Percentiles rank a stretch among this genome's conserved stretches.
Evolutionary conservation across 768 basidiomycete genomes (phyloP).

Genomic region (Lentinus brumalis): DNA sequence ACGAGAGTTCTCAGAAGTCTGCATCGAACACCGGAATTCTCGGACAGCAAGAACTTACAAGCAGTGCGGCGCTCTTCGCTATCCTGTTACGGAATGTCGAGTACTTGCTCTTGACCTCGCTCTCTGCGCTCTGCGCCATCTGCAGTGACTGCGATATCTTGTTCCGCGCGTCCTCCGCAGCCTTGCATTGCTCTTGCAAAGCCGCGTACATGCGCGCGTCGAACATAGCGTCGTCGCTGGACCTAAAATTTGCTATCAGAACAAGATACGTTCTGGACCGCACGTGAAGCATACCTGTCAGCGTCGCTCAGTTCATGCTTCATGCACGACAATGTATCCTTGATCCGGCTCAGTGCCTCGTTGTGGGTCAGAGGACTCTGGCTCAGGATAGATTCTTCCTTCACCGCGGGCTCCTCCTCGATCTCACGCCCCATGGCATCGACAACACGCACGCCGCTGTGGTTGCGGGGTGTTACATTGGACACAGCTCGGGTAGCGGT

Average conservation of each 20-base stretch:
- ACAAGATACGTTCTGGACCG: not conserved
- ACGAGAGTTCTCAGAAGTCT: not conserved
- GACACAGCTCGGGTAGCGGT: slow-evolving; percentile 7
- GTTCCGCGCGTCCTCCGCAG: slow-evolving; percentile 52
- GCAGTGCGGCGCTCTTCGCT: slow-evolving; percentile 32
- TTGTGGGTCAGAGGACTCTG: slow-evolving; percentile 39
- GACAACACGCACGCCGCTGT: slow-evolving; percentile 55
- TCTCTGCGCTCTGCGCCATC: slow-evolving; percentile 37
- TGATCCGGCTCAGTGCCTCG: slow-evolving; percentile 60
- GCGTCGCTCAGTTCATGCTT: slow-evolving; percentile 55
- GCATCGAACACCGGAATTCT: not conserved
- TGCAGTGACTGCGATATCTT: slow-evolving; percentile 46
- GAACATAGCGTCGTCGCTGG: slow-evolving; percentile 41
- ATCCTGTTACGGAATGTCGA: slow-evolving; percentile 38
- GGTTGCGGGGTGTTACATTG: slow-evolving; percentile 33
- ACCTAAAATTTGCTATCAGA: slow-evolving; percentile 34
- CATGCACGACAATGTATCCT: slow-evolving; percentile 58
- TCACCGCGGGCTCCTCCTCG: slow-evolving; percentile 32
- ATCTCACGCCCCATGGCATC: slow-evolving; percentile 73
- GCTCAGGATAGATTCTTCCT: slow-evolving; percentile 22
- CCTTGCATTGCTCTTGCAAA: slow-evolving; percentile 53
- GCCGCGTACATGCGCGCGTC: slow-evolving; percentile 46
- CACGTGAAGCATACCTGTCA: slow-evolving; percentile 48
- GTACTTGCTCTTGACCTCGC: slow-evolving; percentile 36
- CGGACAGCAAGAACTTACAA: slow-evolving; percentile 36